These are phyloP conservation scores for Przewalskia tangutica DNA, from an alignment of 257 asterid genomes.

Conservation along the genomic window DNA sequence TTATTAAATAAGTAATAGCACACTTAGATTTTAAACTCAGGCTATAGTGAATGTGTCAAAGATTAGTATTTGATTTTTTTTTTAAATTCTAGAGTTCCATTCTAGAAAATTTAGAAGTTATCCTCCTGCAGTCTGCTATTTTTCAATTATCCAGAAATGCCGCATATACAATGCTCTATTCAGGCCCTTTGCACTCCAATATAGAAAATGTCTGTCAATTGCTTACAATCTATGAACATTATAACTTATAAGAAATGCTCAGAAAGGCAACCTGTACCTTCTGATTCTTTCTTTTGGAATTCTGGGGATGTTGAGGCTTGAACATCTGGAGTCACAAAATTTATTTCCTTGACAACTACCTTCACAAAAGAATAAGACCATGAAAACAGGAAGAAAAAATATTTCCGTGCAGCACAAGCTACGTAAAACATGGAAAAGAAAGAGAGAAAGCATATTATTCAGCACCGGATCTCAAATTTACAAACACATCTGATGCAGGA, in stretches of 20 bases:
- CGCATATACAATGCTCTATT: neutral
- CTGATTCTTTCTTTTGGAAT: conserved; percentile 17
- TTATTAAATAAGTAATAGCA: neutral
- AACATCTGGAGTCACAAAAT: conserved; percentile 40
- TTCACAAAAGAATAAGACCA: conserved; percentile 11
- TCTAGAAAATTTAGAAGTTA: neutral
- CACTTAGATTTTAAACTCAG: neutral
- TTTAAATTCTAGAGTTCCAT: neutral
- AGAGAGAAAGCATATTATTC: neutral
- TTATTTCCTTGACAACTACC: conserved; percentile 56
- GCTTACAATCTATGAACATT: neutral
- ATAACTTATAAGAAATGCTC: neutral
- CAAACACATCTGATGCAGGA: neutral
- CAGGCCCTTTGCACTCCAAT: neutral
- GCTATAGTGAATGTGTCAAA: neutral
- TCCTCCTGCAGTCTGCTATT: neutral
- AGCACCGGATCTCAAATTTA: neutral
- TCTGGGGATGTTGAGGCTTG: conserved; percentile 9
- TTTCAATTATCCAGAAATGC: neutral
- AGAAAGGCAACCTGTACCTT: conserved; percentile 22
- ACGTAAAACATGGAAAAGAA: neutral
- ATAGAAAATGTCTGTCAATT: neutral
- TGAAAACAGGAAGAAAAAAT: neutral
- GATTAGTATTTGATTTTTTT: neutral
- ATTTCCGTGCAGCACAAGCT: neutral